Base-by-base conservation (phyloP, 176 grass and related monocot genomes). In the Eremochloa ophiuroides region DNA sequence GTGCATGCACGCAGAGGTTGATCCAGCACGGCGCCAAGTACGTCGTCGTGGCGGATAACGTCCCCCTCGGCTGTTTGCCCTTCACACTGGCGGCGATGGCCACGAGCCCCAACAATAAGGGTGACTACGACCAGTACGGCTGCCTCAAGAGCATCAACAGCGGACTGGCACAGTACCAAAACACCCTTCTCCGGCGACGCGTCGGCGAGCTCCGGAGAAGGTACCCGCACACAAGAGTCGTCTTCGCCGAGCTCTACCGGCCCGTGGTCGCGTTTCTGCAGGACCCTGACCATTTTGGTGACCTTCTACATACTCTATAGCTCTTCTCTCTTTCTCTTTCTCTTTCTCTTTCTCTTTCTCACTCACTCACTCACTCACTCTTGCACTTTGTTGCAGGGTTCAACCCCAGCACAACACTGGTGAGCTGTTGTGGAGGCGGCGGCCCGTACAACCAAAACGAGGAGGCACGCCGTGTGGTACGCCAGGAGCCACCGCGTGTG, bases 91-190 rank as follows among this genome's bases (percentile, higher is more conserved):
- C n/a, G 62, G 82, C 84, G 18, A 6, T 87, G 43, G 42, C 12
- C 42, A 14, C 30, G 26, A 87, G 77, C 65, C n/a, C 76, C 2
- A 59, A 87, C 87, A n/a, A n/a, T n/a, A n/a, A 20, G 44, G 9
- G 56, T 4, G 84, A 87, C 39, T 93, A 93, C 40, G 78, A 90
- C 40, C 13, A 5, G 15, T 44, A 30, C 17, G 87, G 91, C 46
- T 90, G 87, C 60, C 60, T 90, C 60, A 68, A 39, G 53, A 66
- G 17, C 44, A 43, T 74, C 30, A 90, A 93, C 66, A 47, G 0
- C 44, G 22, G 17, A 31, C 37, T 93, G 50, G 67, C 39, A 43
- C 29, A 10, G 4, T 74, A 74, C 64, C 91, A 93, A 48, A 93
- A 93, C 66, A 2, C 5, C 0, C 43, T 84, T 20, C 80, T 93